These are phyloP conservation scores for Colletotrichum sp. DNA, from an alignment of 2,329 filamentous ascomycete genomes.

Conservation along the genomic window DNA sequence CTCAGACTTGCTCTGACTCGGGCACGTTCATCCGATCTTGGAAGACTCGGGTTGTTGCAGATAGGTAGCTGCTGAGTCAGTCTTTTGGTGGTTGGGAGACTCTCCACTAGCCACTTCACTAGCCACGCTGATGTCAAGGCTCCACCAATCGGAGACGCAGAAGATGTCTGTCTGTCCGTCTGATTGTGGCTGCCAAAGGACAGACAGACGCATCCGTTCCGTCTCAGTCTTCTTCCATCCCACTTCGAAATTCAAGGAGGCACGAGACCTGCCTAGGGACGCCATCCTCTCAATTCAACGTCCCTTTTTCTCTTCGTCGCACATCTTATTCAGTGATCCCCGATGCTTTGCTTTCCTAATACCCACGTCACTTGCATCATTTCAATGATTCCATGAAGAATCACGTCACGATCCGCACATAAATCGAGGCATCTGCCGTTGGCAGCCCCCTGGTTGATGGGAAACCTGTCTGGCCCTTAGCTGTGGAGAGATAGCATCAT, in stretches of 20 bases:
- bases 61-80: slow-evolving; percentile 1
- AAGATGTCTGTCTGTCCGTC: background rate
- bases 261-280: slow-evolving; percentile 6
- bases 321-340: background rate
- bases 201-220: slow-evolving; percentile 1
- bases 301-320: background rate
- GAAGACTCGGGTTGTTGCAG: background rate
- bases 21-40: slow-evolving; percentile 10
- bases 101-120: background rate
- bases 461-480: background rate
- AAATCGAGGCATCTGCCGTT: slow-evolving; percentile 18
- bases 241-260: slow-evolving; percentile 7
- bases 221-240: background rate
- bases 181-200: slow-evolving; percentile 9
- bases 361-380: background rate
- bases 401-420: slow-evolving; percentile 6
- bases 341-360: background rate
- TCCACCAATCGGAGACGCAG: slow-evolving; percentile 5
- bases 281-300: background rate
- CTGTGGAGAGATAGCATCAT: slow-evolving; percentile 7
- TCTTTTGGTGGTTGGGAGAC: background rate
- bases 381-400: slow-evolving; percentile 5
- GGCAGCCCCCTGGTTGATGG: slow-evolving; percentile 24
- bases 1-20: slow-evolving; percentile 4
- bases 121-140: background rate